Percentiles rank a stretch among this genome's conserved stretches.
These are phyloP conservation scores for Cryptococcus jaspeensis DNA, from an alignment of 1,284 basidiomycete species.

Conservation along the genomic window DNA sequence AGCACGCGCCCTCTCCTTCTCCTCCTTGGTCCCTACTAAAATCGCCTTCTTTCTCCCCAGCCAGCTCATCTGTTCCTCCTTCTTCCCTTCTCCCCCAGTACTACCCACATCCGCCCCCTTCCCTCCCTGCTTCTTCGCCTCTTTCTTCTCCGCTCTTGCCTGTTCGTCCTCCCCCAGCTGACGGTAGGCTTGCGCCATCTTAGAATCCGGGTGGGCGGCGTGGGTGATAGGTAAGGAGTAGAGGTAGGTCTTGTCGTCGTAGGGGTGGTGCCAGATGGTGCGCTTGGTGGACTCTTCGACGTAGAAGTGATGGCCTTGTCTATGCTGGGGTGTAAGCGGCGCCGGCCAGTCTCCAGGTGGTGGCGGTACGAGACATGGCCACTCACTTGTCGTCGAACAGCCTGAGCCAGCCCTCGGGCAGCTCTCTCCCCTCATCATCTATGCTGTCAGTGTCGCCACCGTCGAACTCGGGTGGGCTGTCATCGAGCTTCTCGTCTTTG, in stretches of 20 bases:
- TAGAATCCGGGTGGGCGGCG: constrained; percentile 42
- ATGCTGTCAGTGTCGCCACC: constrained; percentile 7
- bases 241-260: constrained; percentile 43
- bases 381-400: constrained; percentile 43
- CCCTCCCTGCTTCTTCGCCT: background rate
- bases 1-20: too few species aligned
- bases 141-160: too few species aligned
- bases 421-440: constrained; percentile 41
- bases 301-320: constrained; percentile 40
- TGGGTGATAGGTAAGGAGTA: constrained; percentile 35
- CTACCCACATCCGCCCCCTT: constrained; percentile 4
- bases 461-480: too few species aligned
- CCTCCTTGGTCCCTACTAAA: too few species aligned
- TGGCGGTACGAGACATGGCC: background rate
- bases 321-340: background rate
- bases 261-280: constrained; percentile 42
- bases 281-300: constrained; percentile 39
- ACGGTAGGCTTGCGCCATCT: constrained; percentile 32
- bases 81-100: constrained; percentile 3
- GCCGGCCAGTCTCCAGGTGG: too few species aligned
- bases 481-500: too few species aligned
- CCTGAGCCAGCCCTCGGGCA: constrained; percentile 45
- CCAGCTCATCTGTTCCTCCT: too few species aligned
- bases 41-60: too few species aligned
- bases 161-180: too few species aligned